phyloP scores from a whole-genome alignment of 352 stramenopile genomes.

The Pythium rishiriense region DNA sequence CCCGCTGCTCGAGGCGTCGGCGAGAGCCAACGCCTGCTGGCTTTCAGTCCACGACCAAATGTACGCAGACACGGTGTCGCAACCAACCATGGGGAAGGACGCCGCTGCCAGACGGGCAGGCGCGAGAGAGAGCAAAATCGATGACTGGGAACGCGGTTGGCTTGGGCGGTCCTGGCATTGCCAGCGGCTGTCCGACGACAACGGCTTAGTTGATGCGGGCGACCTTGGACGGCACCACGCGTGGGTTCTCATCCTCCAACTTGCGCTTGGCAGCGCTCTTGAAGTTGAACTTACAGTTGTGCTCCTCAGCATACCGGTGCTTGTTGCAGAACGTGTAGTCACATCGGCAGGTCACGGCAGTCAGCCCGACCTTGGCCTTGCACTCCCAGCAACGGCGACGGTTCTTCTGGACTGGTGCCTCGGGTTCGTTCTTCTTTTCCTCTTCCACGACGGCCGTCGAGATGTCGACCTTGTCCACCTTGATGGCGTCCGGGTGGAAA shows the following conservation, averaged over 20 bases:
- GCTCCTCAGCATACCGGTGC: conserved; percentile 89
- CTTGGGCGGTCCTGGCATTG: background rate
- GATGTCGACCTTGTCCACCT: conserved; percentile 21
- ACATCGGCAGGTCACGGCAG: conserved; percentile 86
- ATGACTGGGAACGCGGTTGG: background rate
- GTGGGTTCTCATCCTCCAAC: conserved; percentile 79
- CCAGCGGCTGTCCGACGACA: background rate
- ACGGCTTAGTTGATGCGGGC: conserved; percentile 81
- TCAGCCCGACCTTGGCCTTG: conserved; percentile 84
- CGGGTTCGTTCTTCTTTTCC: conserved; percentile 20
- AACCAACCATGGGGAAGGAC: background rate
- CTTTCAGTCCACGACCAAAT: conserved; percentile 11
- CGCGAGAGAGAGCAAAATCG: conserved; percentile 19
- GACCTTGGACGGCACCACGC: conserved; percentile 78
- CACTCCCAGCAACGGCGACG: conserved; percentile 87
- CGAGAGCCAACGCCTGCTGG: background rate
- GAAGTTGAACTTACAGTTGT: conserved; percentile 89
- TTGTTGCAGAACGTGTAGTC: conserved; percentile 90
- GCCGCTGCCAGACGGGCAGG: background rate
- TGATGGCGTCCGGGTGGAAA: conserved; percentile 14
- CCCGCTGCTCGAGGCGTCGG: background rate
- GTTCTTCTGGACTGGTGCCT: conserved; percentile 78
- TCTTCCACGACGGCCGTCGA: background rate
- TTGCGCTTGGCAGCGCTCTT: conserved; percentile 81
- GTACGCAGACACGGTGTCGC: background rate